Evolutionary conservation across 495 filamentous ascomycete genomes (phyloP).

Genomic region (Durotheca rogersii): DNA sequence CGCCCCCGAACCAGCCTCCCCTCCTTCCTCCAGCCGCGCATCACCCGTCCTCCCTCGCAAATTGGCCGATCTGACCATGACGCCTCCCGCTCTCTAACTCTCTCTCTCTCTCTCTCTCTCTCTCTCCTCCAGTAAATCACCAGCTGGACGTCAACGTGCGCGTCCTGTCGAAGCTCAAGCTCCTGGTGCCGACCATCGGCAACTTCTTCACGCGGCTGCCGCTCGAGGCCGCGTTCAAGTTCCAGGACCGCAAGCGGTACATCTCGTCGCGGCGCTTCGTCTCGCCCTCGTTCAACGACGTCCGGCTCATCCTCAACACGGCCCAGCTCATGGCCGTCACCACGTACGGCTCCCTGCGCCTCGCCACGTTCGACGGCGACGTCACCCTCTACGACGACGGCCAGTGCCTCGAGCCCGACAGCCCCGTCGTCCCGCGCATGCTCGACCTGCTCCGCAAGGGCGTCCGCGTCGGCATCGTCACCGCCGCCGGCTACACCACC

Average conservation of each 20-base stretch:
- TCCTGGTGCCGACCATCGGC: constrained; percentile 86
- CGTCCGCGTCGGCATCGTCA: constrained; percentile 89
- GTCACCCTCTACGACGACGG: constrained; percentile 97
- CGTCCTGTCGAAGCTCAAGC: constrained; percentile 83
- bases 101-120: too few species aligned
- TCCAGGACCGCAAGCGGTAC: constrained; percentile 78
- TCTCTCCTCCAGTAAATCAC: constrained; percentile 59
- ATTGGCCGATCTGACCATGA: too few species aligned
- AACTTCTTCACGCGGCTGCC: constrained; percentile 87
- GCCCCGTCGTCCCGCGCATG: constrained; percentile 77
- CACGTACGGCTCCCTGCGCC: constrained; percentile 64
- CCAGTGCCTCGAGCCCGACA: constrained; percentile 66
- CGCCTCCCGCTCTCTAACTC: too few species aligned
- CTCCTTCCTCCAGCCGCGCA: too few species aligned
- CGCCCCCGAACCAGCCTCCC: constrained; percentile 11
- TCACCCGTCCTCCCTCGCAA: too few species aligned
- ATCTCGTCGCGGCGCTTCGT: constrained; percentile 94
- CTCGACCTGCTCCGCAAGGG: constrained; percentile 59
- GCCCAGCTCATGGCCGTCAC: constrained; percentile 88
- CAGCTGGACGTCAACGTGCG: constrained; percentile 60
- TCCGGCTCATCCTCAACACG: constrained; percentile 89
- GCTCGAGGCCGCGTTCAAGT: constrained; percentile 85
- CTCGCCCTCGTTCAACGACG: constrained; percentile 95
- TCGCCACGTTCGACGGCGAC: constrained; percentile 96
- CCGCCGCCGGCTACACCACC: constrained; percentile 92